phyloP scores from a whole-genome alignment of 2,329 filamentous ascomycete species.

The Neonectria hederae region DNA sequence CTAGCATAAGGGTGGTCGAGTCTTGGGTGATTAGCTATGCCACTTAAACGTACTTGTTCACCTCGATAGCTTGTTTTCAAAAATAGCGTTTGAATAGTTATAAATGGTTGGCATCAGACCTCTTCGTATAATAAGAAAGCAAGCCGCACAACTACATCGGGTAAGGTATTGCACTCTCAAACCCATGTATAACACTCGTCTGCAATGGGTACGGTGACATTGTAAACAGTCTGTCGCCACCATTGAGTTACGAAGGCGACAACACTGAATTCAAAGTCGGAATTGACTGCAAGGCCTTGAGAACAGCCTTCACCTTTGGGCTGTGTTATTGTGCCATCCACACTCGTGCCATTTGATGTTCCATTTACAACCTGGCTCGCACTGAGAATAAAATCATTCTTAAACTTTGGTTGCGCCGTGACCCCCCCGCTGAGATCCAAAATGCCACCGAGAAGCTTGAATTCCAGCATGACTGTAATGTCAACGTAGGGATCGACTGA shows the following conservation, averaged over 20 bases:
- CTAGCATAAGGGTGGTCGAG: no score
- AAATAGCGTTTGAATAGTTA: no score
- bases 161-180: not conserved
- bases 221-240: conserved; percentile 39
- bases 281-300: conserved; percentile 36
- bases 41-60: no score
- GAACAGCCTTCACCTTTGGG: conserved; percentile 35
- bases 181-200: conserved; percentile 31
- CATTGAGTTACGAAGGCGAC: conserved; percentile 40
- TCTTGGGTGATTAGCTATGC: no score
- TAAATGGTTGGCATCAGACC: not conserved
- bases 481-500: conserved; percentile 46
- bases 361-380: conserved; percentile 38
- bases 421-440: conserved; percentile 51
- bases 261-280: conserved; percentile 42
- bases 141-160: not conserved
- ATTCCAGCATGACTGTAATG: conserved; percentile 51
- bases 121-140: not conserved
- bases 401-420: conserved; percentile 48
- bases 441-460: conserved; percentile 47
- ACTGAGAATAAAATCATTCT: conserved; percentile 47
- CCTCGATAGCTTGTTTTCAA: no score
- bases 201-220: conserved; percentile 26
- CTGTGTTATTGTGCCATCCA: conserved; percentile 12
- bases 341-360: conserved; percentile 8